phyloP scores from a whole-genome alignment of 2,329 filamentous ascomycete genomes.

The Scytalidium sp. region DNA sequence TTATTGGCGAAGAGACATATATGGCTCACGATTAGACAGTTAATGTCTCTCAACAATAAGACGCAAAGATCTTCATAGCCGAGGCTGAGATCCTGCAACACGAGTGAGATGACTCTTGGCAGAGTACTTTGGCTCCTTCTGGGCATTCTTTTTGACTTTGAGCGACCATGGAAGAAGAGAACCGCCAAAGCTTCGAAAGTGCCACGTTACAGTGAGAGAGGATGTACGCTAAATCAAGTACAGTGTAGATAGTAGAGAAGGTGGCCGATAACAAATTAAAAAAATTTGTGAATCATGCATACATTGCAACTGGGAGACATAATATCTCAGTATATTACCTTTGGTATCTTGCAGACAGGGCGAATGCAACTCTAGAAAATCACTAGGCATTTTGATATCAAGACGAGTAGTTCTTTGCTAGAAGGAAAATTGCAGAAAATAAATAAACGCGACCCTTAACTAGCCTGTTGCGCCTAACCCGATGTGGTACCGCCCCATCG shows the following conservation, averaged over 20 bases:
- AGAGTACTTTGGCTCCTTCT: conserved; percentile 74
- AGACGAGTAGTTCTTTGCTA: too few relatives aligned
- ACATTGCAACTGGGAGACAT: too few relatives aligned
- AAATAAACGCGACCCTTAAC: not conserved
- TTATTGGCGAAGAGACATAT: not conserved
- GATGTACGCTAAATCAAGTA: not conserved
- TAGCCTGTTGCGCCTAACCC: not conserved
- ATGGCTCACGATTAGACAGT: not conserved
- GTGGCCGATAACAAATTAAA: not conserved
- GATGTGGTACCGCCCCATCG: not conserved
- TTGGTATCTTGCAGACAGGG: too few relatives aligned
- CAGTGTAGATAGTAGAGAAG: not conserved
- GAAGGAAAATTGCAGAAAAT: not conserved
- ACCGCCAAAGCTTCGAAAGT: conserved; percentile 91
- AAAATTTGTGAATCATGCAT: too few relatives aligned
- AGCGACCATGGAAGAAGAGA: conserved; percentile 64
- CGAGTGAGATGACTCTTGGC: conserved; percentile 89
- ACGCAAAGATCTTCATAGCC: conserved; percentile 82
- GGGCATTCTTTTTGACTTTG: conserved; percentile 86
- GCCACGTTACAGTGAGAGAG: conserved; percentile 44
- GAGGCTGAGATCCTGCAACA: conserved; percentile 81
- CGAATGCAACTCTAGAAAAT: too few relatives aligned
- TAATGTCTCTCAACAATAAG: conserved; percentile 78
- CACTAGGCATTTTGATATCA: too few relatives aligned
- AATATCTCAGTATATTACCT: too few relatives aligned